Percentiles rank a stretch among this genome's conserved stretches.
Conservation (phyloP, 306 rosid species). For the Quercus gilva region DNA sequence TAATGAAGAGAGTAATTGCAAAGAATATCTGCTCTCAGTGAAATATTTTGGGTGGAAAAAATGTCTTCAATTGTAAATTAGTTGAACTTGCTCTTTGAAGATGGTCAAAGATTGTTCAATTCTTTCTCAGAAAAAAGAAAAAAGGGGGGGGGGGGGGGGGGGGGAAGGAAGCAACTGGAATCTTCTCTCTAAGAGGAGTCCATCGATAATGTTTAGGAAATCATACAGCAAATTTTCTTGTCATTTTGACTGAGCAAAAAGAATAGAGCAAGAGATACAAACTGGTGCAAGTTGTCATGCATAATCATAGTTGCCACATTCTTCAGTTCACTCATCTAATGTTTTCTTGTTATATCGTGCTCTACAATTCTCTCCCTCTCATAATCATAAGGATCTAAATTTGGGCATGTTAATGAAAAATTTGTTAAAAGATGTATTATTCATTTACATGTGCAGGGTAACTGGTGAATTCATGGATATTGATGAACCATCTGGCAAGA, state of each 20-base stretch:
- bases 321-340: background rate
- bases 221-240: background rate
- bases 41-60: background rate
- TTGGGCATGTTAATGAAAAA: background rate
- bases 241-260: background rate
- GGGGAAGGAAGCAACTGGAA: background rate
- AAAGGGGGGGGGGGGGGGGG: too few relatives aligned
- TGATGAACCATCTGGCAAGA: background rate
- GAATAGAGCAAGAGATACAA: background rate
- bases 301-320: background rate
- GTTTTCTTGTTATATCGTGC: background rate
- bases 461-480: constrained; percentile 62
- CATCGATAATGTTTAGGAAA: background rate
- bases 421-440: background rate
- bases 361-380: background rate
- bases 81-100: background rate
- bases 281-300: background rate
- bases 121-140: background rate
- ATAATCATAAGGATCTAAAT: background rate
- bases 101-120: background rate
- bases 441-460: constrained; percentile 44
- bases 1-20: background rate
- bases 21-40: background rate
- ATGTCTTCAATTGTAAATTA: background rate
- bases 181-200: background rate